These are phyloP conservation scores for Solanum phureja DNA, from an alignment of 257 asterid species.

Conservation along the genomic window DNA sequence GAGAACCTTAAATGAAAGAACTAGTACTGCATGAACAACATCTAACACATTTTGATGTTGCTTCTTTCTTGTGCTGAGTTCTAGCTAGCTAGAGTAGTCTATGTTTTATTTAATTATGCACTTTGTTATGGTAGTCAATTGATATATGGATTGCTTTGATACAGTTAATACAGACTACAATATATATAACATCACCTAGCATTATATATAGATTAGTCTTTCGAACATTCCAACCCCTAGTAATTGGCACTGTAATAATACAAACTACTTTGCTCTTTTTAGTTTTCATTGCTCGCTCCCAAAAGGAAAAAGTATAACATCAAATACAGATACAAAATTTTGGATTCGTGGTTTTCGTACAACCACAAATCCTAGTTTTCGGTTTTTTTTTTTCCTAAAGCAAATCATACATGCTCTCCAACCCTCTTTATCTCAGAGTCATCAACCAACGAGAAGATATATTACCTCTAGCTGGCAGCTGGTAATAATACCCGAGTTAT, in stretches of 20 bases:
- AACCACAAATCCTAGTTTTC: neutral
- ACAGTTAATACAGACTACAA: neutral
- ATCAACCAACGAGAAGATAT: neutral
- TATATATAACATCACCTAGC: neutral
- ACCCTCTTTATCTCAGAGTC: neutral
- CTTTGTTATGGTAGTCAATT: neutral
- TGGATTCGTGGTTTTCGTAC: neutral
- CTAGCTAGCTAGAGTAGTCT: neutral
- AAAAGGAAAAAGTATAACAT: neutral
- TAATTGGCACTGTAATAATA: neutral
- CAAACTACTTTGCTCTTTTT: neutral
- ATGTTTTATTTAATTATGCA: neutral
- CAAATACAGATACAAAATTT: neutral
- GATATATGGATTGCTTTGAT: neutral
- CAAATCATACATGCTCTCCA: neutral
- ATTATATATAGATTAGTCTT: neutral
- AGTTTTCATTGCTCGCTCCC: neutral
- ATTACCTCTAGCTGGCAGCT: neutral
- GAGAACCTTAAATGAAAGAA: neutral
- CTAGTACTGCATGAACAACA: neutral
- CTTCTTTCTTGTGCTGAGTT: neutral
- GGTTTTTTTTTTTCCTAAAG: neutral
- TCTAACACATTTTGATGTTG: neutral
- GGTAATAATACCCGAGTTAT: neutral
- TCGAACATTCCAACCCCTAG: neutral